Conservation (phyloP, 768 basidiomycete genomes). For the Pleurotus citrinopileatus region DNA sequence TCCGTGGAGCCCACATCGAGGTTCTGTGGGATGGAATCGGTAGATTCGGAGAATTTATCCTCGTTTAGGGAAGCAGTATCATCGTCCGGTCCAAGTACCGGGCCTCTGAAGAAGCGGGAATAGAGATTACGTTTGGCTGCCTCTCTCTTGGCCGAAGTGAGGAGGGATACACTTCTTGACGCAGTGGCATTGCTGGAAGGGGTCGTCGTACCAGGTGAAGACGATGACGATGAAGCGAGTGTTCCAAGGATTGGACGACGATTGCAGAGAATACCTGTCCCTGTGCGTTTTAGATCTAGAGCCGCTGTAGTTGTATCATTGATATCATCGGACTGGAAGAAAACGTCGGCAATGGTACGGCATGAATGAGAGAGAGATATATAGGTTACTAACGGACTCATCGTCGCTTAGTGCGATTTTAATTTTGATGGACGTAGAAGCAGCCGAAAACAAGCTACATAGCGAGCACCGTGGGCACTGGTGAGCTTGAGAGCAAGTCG, state of each 20-base stretch:
- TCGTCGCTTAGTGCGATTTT: slow-evolving; percentile 55
- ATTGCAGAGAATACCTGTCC: slow-evolving; percentile 76
- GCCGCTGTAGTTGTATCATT: slow-evolving; percentile 15
- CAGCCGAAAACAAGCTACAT: slow-evolving; percentile 74
- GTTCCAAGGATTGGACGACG: slow-evolving; percentile 54
- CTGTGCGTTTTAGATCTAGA: slow-evolving; percentile 49
- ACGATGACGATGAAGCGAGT: slow-evolving; percentile 44
- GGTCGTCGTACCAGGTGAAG: slow-evolving; percentile 43
- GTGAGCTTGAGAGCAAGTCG: background rate
- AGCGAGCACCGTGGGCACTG: background rate
- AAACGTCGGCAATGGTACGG: background rate
- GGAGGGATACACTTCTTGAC: slow-evolving; percentile 36
- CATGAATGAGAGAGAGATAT: too few species aligned
- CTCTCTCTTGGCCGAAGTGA: slow-evolving; percentile 71
- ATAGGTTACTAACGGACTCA: slow-evolving; percentile 37
- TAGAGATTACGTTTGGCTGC: slow-evolving; percentile 77
- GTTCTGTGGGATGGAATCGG: too few species aligned
- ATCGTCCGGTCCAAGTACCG: slow-evolving; percentile 53
- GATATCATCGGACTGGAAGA: slow-evolving; percentile 16
- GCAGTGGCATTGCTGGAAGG: slow-evolving; percentile 25
- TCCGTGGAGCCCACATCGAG: too few species aligned
- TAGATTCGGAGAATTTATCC: background rate
- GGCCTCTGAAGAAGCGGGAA: slow-evolving; percentile 77
- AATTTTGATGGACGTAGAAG: slow-evolving; percentile 79
- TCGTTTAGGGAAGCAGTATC: background rate